Base-by-base conservation (phyloP, 768 basidiomycete species). In the Suillus occidentalis region DNA sequence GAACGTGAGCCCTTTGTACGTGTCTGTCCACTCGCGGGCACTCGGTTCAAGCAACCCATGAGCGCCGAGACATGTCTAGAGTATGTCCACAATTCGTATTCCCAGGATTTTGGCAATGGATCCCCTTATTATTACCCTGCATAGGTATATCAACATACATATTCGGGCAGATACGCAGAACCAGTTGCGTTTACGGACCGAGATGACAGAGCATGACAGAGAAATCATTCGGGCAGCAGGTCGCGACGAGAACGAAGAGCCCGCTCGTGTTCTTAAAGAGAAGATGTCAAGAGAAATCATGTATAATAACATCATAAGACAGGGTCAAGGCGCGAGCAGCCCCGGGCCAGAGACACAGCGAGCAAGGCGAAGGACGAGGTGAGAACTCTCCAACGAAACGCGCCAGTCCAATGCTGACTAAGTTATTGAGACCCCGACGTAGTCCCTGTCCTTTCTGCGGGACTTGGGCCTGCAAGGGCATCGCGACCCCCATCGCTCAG, bases 201-300 rank as follows among this genome's bases (percentile, higher is more conserved):
- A 70, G 40, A 70, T 70, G 69, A 70, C 64, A 22, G 66, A 70
- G 13, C 37, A 39, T 31, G 69, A 70, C 22, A 70, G 62, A 28
- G 55, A 14, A 10, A 55, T 70, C 12, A 43, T 70, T 14, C 62
- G 52, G 18, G 61, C 31, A 22, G 64, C 43, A 13, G 43, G 42
- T 2, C 56, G 63, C 37, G 56, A 40, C 31, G 39, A 34, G 4
- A 47, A 53, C 7, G 49, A 34, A 3, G 62, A 60, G 2, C 25
- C 63, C 0, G 66, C 61, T 14, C 3, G 37, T 25, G 12, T 49
- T 10, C 49, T 50, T 25, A 50, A 7, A 14, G 14, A 28, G 25
- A 50, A 50, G 49, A 50, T 50, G 49, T 3, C 16, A 25, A 25
- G 49, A 28, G 49, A 50, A 50, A 14, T 28, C 28, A 18, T 52